Evolutionary conservation across 2,329 filamentous ascomycete genomes (phyloP).

Genomic region (Scleromitrula shiraiana): DNA sequence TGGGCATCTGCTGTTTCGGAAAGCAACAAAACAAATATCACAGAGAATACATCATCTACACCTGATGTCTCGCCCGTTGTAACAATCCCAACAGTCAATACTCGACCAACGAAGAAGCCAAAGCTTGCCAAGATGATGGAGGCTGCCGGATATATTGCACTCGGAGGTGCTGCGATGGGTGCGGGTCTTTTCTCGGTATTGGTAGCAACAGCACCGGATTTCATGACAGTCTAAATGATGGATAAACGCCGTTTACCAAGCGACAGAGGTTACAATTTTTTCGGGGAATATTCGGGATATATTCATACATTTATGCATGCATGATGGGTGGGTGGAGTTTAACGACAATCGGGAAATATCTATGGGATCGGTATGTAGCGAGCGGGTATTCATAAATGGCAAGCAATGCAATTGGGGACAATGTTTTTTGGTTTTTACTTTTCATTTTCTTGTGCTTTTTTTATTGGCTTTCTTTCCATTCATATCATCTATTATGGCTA

Average conservation of each 20-base stretch:
- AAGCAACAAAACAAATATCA: background rate
- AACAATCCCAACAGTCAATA: background rate
- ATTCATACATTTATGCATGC: background rate
- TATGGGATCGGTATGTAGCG: background rate
- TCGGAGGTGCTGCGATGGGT: slow-evolving; percentile 31
- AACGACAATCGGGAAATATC: background rate
- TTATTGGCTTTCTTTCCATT: background rate
- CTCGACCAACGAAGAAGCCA: background rate
- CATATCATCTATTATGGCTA: background rate
- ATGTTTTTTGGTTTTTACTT: too few relatives aligned
- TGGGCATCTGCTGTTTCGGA: slow-evolving; percentile 16
- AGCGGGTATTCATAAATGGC: background rate
- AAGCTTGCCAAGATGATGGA: slow-evolving; percentile 26
- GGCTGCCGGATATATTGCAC: slow-evolving; percentile 27
- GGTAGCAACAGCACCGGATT: slow-evolving; percentile 33
- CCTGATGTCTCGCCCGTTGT: background rate
- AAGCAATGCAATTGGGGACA: background rate
- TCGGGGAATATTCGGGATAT: background rate
- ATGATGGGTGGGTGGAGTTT: background rate
- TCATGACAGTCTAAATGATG: slow-evolving; percentile 17
- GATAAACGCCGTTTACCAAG: background rate
- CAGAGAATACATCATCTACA: background rate
- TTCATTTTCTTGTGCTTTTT: background rate
- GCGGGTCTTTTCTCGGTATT: slow-evolving; percentile 31
- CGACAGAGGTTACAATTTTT: too few relatives aligned